These are phyloP conservation scores for Cladorrhinum sp. DNA, from an alignment of 2,329 filamentous ascomycete genomes.

Conservation along the genomic window DNA sequence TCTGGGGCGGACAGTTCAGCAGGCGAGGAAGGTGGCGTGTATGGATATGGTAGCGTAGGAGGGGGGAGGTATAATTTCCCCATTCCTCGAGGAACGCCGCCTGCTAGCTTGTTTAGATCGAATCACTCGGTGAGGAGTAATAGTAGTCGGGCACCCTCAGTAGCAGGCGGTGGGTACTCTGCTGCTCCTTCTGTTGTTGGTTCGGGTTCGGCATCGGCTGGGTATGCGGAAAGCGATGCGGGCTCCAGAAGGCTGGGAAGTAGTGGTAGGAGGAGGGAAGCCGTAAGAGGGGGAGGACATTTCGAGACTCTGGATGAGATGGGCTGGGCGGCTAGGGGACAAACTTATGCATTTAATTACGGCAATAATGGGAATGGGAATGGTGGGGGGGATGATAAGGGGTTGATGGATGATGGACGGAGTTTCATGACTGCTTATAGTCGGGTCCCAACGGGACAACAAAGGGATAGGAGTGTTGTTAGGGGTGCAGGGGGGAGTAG, in stretches of 20 bases:
- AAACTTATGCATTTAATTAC: conserved; percentile 18
- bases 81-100: conserved; percentile 22
- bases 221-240: conserved; percentile 5
- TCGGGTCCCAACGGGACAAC: conserved; percentile 13
- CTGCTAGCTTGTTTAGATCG: neutral
- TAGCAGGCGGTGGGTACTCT: conserved; percentile 18
- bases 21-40: conserved; percentile 17
- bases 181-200: neutral
- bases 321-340: conserved; percentile 24
- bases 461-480: conserved; percentile 19
- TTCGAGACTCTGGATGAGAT: conserved; percentile 29
- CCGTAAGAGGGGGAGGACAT: conserved; percentile 4
- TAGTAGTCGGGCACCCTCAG: conserved; percentile 22
- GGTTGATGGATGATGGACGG: conserved; percentile 26
- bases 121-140: conserved; percentile 26
- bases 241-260: neutral
- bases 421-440: conserved; percentile 27
- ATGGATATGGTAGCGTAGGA: conserved; percentile 20
- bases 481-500: conserved; percentile 8
- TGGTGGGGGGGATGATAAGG: conserved; percentile 27
- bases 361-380: conserved; percentile 23
- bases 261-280: neutral
- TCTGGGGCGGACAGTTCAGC: conserved; percentile 30
- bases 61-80: conserved; percentile 28
- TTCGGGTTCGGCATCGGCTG: conserved; percentile 3